Evolutionary conservation across 768 basidiomycete genomes (phyloP), one percentile per base, ranked within the genome.

Genomic region (Roridomyces roridus): DNA sequence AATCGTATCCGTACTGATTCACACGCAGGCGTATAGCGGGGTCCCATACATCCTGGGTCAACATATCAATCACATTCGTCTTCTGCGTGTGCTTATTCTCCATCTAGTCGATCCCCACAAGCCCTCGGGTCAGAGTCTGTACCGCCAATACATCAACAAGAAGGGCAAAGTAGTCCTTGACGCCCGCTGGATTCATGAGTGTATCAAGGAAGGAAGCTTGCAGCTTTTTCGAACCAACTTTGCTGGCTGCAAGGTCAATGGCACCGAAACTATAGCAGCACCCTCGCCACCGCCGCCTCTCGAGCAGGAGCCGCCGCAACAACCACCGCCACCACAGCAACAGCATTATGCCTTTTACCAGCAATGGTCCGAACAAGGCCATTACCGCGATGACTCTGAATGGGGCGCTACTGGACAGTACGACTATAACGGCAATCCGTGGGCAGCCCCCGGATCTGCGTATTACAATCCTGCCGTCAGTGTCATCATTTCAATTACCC

Each of bases 241-340:
- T 84, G 91, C 87, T 11, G 89, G 85, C 23, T 94, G 89, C 64
- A 93, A 89, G 74, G 84, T 94, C 18, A 86, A 82, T 18, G 92
- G 91, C 21, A 79, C 76, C 17, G 91, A 94, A 72, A 72, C 31
- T 15, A 15, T 34, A 31, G 40, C n/a, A 40, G 18, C 39, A 41
- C 50, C 57, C 18, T 50, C 67, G 31, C 68, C 62, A 44, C 64
- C 55, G 46, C 46, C 55, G 17, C 43, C 51, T 12, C 49, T 28
- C 18, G 28, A 14, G 2, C 40, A 45, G 18, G 68, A 74, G 55
- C 69, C 71, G 24, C 64, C 74, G 18, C 69, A 74, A 56, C 69
- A 72, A 25, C 64, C 74, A 3, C 68, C 21, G 70, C 61, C 58
- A 62, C 55, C 82, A 77, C 60, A 50, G 72, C 74, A 4, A 79